Base-by-base conservation (phyloP, 306 rosid species). In the Corylus americana region DNA sequence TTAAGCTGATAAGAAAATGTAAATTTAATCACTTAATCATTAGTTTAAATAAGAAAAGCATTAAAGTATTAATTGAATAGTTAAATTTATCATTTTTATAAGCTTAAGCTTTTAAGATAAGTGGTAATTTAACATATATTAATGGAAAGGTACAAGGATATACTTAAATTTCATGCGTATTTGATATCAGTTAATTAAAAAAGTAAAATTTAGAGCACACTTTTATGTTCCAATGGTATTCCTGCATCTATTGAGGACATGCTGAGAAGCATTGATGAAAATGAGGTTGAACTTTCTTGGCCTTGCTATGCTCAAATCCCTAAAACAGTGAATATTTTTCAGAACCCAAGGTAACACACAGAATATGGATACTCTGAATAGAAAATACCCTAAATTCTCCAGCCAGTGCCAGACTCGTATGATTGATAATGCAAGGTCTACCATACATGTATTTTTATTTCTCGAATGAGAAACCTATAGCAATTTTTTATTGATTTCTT, bases 331-430 rank as follows among this genome's bases (percentile, higher is more conserved):
- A 71, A 27, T 55, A 66, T 35, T 81, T 79, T 83, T 82, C 55
- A 75, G 80, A 73, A 78, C 84, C 81, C 78, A 63, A 64, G 85
- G 73, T 39, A 73, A 55, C 71, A 48, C 49, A 71, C 64, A 64
- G 54, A 55, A 57, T 68, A 55, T 20, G 74, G 14, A 66, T 64
- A 83, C 29, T 78, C 55, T 47, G 50, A 54, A 67, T 55, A 62
- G 79, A 88, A 82, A 84, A 87, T 86, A 81, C 49, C 85, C 87
- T 86, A 82, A 88, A 81, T 77, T 83, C 82, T 80, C 80, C 87
- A 88, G 92, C 89, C 51, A 83, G 86, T 87, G 88, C 88, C 92
- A 89, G 92, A 82, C 77, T 72, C 78, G 39, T 70, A 70, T 77
- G 55, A 85, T 74, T 59, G 48, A 17, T n/a, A 79, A 88, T 85